Base-by-base conservation (phyloP, 768 basidiomycete species). In the Trametes gibbosa region DNA sequence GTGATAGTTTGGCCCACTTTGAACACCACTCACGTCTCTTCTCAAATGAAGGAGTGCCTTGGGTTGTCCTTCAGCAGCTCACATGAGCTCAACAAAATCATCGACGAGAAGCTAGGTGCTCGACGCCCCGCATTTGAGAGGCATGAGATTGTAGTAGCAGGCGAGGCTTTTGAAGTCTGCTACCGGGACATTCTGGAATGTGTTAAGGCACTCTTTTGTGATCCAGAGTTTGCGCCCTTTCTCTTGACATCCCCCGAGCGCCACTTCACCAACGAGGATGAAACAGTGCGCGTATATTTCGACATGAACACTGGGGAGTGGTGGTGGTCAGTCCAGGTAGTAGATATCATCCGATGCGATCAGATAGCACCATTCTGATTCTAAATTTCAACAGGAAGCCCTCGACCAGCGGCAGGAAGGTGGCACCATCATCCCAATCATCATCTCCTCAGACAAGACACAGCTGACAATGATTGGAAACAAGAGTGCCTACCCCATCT, bases 241-340 rank as follows among this genome's bases (percentile, higher is more conserved):
- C 67, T 79, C 0, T 56, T 69, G 1, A 68, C 74, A 50, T 53
- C 55, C 1, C 78, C 76, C 0, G 77, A 77, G 53, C 60, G 64
- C 1, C 77, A 78, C 47, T 80, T 72, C 56, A 24, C 58, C 0
- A 74, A 77, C 57, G 52, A 23, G 0, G 68, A 69, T 12, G 27
- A 66, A 10, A 69, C 39, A 1, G 41, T 61, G 1, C 63, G 72
- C 0, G 16, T 78, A 1, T 80, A 70, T 57, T 61, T 65, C 60
- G 78, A 82, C 41, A 74, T 81, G 73, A 70, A 80, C 41, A 81
- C 79, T 0, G 78, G 76, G 0, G 70, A 74, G 40, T 82, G 81
- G 81, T 81, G 80, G 81, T 81, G 79, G 79, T 42, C 45, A 5
- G 75, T 70, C 0, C 81, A 81, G 70, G 79, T 79, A 52, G 46